These are phyloP conservation scores for Tympanopsis confertula DNA, from an alignment of 2,329 filamentous ascomycete genomes.

Conservation along the genomic window DNA sequence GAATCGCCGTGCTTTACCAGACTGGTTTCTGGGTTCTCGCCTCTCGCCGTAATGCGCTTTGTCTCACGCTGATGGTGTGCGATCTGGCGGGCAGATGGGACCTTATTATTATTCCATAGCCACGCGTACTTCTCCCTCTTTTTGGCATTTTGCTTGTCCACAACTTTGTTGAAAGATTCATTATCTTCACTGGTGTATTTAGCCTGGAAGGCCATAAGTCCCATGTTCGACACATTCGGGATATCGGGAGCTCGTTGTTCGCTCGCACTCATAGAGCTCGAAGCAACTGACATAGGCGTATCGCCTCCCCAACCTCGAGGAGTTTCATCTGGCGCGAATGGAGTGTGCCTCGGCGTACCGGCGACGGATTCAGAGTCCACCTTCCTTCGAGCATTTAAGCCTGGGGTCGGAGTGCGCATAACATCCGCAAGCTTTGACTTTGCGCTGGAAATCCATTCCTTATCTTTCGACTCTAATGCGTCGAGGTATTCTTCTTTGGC, in stretches of 20 bases:
- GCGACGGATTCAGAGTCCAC: not conserved
- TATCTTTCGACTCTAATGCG: constrained; percentile 51
- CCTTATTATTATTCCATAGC: constrained; percentile 50
- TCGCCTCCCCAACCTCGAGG: constrained; percentile 38
- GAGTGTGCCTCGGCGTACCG: constrained; percentile 7
- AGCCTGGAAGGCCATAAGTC: constrained; percentile 41
- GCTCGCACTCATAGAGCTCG: constrained; percentile 11
- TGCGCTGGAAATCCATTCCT: constrained; percentile 49
- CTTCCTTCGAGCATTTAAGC: no score
- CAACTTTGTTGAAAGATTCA: constrained; percentile 52
- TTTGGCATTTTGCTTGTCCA: constrained; percentile 52
- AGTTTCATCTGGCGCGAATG: constrained; percentile 20
- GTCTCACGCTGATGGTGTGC: constrained; percentile 31
- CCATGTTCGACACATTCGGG: constrained; percentile 49
- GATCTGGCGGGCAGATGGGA: constrained; percentile 19
- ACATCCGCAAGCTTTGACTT: constrained; percentile 35
- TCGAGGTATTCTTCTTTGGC: constrained; percentile 55
- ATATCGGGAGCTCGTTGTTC: constrained; percentile 16
- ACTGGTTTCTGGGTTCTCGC: constrained; percentile 6
- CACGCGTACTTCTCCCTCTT: constrained; percentile 46
- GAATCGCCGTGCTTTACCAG: not conserved
- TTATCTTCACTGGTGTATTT: constrained; percentile 64
- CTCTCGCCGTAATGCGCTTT: constrained; percentile 17
- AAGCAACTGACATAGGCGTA: constrained; percentile 34
- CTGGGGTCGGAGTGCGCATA: constrained; percentile 41